Evolutionary conservation across 371 early-diverging fungal species (phyloP), one percentile per base, ranked within the genome.

Genomic region (Dinochytrium kinnereticum): DNA sequence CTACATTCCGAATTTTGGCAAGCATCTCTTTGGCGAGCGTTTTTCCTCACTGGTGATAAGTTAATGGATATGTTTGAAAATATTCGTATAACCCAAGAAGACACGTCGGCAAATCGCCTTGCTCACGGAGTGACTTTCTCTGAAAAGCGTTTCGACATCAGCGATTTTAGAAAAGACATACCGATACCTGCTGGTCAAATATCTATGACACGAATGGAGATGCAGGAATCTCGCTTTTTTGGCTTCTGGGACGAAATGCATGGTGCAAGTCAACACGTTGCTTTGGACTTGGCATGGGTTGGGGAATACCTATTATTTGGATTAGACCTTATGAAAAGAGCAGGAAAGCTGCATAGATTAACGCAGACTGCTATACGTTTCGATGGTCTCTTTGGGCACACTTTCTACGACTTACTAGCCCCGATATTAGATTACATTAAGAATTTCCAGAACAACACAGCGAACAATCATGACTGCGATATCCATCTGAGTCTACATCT

Each of bases 11-110:
- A 76, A 30, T 77, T 76, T 53, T 73, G 68, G 44, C 67, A 57
- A 7, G 39, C 59, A 1, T 34, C 30, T n/a, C 70, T 79, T n/a
- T 83, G 83, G 81, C 53, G 78, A 10, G 75, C 78, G 0, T 72
- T 78, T 51, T 76, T 78, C 68, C 39, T 77, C 30, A 69, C 67
- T 2, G 74, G 72, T 21, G 74, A 74, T 10, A 68, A 59, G n/a
- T 44, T 82, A 26, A 34, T 81, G 55, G 81, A 83, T 30, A 64
- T 79, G 59, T 44, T 81, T 24, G 68, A 75, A 33, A 31, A 69
- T 39, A 64, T 76, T 5, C 72, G 57, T 2, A 69, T 80, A 19
- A 67, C 68, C 5, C 44, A 53, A 7, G 76, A 70, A 51, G 44
- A 30, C 39, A 13, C 61, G 34, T 7, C 24, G 10, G 49, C 57